Base-by-base conservation (phyloP, 306 rosid species). In the Glycine tomentella region DNA sequence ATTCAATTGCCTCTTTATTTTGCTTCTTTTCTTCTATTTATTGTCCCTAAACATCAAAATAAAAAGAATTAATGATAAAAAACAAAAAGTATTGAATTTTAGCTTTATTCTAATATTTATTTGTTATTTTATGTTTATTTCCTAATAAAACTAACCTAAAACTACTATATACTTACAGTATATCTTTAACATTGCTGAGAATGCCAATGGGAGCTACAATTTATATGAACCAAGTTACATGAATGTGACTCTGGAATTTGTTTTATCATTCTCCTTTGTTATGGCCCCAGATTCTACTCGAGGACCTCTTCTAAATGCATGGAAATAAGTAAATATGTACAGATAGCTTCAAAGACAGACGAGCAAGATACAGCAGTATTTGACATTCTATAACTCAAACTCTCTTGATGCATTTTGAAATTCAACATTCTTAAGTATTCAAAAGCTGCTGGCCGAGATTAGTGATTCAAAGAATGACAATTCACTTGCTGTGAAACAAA, bases 221-320 rank as follows among this genome's bases (percentile, higher is more conserved):
- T 92, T 93, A 79, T 93, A 93, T 69, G 98, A 93, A 78, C 98
- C 97, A 11, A 93, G 98, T 80, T 93, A 93, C 78, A 91, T 93
- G 97, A 93, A 91, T 77, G 97, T 89, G 82, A 88, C 86, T 74
- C 82, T 93, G 61, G 88, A 90, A 46, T 93, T 91, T 59, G 97
- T 93, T 83, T 89, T 93, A 53, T 87, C 98, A 15, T 93, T 93
- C 82, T 77, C 93, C 69, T 93, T 91, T 49, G 89, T 56, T 52
- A 89, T 45, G 88, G 90, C 98, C 52, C 80, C 79, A 15, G 94
- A 89, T 87, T 93, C 98, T 45, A 87, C 92, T 52, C 90, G 69
- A 76, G 98, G 98, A 45, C 98, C 98, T 0, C 88, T 93, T 55
- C 77, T 93, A 33, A 93, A 90, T 85, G 98, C 98, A 12, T 93